Evolutionary conservation across 169 alveolate genomes (phyloP), one percentile per base, ranked within the genome.

Genomic region (Eimeria sp.): DNA sequence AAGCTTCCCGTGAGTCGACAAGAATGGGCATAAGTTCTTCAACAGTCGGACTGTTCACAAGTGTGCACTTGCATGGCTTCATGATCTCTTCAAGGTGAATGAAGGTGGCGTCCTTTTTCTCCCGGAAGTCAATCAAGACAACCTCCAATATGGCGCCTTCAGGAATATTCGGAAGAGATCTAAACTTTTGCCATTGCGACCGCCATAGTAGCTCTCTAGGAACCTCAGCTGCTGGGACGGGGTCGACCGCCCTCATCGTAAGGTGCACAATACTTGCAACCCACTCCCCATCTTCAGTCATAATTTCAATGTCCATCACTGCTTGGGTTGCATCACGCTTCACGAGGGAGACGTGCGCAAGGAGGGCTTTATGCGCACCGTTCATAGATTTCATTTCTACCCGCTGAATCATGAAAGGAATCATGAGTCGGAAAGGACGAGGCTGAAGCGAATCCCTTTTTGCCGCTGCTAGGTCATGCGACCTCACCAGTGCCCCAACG

Each of bases 181-280:
- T 34, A n/a, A 67, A 43, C 63, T 91, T 82, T 67, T 75, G 92
- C 97, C 97, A 96, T 30, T 92, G 92, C 7, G 89, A 88, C 18
- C 45, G 54, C 97, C 97, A 96, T 45, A 94, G n/a, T 49, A 96
- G 84, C 65, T 96, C 96, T 7, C 93, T 83, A 16, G 97, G 97
- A n/a, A 96, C 89, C n/a, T 94, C 95, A 25, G 96, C 97, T 11
- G 49, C 95, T 10, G 97, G 95, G 30, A 80, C 67, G 34, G 92
- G 91, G 83, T 95, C 97, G 9, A 95, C 87, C 45, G 91, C 83
- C 76, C 96, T 18, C 93, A 95, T 61, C 51, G 95, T 89, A 16
- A 95, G 95, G 20, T 51, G 87, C 40, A 58, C 22, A 58, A 95
- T 83, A 20, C 67, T 61, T 34, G 83, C 95, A 13, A 95, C 87